These are phyloP conservation scores for Adansonia digitata DNA, from an alignment of 345 rosid species.

Conservation along the genomic window DNA sequence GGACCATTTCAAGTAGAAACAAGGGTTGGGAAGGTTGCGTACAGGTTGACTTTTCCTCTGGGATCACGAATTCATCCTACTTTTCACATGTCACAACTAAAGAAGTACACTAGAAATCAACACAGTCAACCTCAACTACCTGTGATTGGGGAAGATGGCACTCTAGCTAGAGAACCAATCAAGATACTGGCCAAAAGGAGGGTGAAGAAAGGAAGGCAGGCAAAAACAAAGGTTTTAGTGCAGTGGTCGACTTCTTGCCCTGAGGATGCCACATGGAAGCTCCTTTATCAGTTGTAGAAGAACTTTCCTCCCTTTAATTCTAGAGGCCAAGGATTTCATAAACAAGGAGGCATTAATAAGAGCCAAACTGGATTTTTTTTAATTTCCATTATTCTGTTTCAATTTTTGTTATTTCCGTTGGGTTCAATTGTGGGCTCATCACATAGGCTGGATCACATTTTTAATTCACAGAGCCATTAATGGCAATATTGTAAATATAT, in stretches of 20 bases:
- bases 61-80: not conserved
- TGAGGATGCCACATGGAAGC: not conserved
- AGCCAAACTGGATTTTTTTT: no score
- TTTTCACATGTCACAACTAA: not conserved
- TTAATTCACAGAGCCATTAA: no score
- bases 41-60: not conserved
- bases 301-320: not conserved
- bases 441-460: no score
- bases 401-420: no score
- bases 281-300: not conserved
- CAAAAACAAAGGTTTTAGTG: not conserved
- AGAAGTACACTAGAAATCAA: not conserved
- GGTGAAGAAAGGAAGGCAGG: not conserved
- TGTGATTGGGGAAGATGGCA: not conserved
- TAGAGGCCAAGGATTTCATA: not conserved
- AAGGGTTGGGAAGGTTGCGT: not conserved
- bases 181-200: not conserved
- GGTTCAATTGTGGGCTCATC: no score
- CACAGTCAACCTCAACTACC: not conserved
- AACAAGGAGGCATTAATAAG: no score
- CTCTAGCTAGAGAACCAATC: not conserved
- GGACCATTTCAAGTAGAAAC: not conserved
- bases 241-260: not conserved
- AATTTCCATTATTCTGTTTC: no score
- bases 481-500: no score